Base-by-base conservation (phyloP, 306 rosid genomes). In the Vigna mungo region DNA sequence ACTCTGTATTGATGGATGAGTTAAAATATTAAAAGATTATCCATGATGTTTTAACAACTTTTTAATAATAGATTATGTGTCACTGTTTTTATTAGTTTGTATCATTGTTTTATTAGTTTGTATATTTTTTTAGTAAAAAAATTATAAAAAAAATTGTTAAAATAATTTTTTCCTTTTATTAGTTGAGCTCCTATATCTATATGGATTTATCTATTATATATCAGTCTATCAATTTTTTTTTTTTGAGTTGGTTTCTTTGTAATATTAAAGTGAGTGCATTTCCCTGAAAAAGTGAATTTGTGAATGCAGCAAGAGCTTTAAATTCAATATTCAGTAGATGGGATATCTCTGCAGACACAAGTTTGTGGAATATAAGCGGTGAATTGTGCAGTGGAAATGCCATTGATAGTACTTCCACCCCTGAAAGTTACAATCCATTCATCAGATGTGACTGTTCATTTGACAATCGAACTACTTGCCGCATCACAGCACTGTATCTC, bases 371-470 rank as follows among this genome's bases (percentile, higher is more conserved):
- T 71, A 75, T 68, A 66, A 93, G 88, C 12, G 93, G 92, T 6
- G 94, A 93, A 3, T 43, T 84, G 4, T 93, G 98, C 72, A 93
- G 87, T 53, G 92, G 98, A 47, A 78, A 49, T 2, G 97, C 98
- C 53, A 53, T 64, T 0, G 92, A 85, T 25, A 0, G 63, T 25
- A 68, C 83, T 54, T 36, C 79, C 65, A 0, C 2, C 36, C 30
- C 88, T 27, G 84, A 27, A 0, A 5, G 30, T 49, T 0, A 0
- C 76, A 83, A 91, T 54, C 97, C 98, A 15, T 81, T 90, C 64
- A 88, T 93, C 86, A 87, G 87, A 87, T 91, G 98, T 27, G 74
- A 66, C 27, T 91, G 96, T 67, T 82, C 88, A 30, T 74, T 12
- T 54, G 16, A 78, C 75, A 72, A 51, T 60, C 53, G 69, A 52